Conservation (phyloP, 345 rosid genomes). For the Murraya paniculata region DNA sequence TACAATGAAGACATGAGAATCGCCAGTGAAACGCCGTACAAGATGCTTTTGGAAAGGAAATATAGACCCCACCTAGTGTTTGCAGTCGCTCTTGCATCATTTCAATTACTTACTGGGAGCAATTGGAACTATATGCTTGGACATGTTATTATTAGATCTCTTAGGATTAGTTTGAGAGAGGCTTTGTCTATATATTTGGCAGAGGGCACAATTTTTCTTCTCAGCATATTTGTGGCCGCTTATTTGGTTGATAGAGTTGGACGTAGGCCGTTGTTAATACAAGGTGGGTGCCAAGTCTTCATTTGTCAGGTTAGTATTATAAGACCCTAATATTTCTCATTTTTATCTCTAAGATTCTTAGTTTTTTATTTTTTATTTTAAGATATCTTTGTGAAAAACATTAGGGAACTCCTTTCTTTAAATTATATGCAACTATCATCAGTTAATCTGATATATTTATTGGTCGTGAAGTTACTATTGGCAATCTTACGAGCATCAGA, state of each 20-base stretch:
- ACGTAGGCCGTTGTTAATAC: constrained; percentile 21
- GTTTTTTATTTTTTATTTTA: too few species aligned
- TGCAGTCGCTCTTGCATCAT: neutral
- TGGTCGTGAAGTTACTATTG: neutral
- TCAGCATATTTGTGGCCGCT: constrained; percentile 10
- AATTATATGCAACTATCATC: too few species aligned
- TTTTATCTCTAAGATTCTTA: too few species aligned
- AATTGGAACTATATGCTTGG: neutral
- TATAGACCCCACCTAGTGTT: neutral
- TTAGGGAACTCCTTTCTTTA: too few species aligned
- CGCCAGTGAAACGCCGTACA: neutral
- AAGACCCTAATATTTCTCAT: too few species aligned
- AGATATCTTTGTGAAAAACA: too few species aligned
- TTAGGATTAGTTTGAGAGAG: neutral
- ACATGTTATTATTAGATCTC: neutral
- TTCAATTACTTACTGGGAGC: neutral
- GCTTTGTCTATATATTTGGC: neutral
- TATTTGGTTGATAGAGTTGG: constrained; percentile 18
- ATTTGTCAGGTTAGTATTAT: neutral
- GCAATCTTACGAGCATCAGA: constrained; percentile 11
- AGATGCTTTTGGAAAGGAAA: neutral
- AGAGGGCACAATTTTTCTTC: neutral
- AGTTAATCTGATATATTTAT: too few species aligned
- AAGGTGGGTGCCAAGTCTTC: constrained; percentile 19
- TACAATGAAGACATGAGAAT: neutral